A percentile compares a stretch with the other conserved stretches of the same genome.
These are phyloP conservation scores for Clavariopsis aquatica DNA, from an alignment of 495 filamentous ascomycete genomes.

Conservation along the genomic window DNA sequence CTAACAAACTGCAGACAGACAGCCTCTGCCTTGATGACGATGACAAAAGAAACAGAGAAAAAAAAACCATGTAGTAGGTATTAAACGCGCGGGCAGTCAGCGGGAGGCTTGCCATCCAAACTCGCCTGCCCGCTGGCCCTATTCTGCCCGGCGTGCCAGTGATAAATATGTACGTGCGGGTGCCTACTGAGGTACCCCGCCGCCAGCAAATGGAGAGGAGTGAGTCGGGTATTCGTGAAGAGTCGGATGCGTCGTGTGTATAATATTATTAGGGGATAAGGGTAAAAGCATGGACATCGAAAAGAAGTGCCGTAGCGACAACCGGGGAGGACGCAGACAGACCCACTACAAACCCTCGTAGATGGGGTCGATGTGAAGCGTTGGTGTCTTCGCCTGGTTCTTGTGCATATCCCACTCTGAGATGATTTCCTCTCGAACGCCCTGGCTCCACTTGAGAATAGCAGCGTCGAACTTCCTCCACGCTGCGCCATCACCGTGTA, in stretches of 20 bases:
- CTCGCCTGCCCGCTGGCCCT: not conserved
- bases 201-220: not conserved
- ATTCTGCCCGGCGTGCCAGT: not conserved
- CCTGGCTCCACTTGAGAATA: constrained; percentile 73
- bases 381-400: constrained; percentile 37
- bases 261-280: constrained; percentile 12
- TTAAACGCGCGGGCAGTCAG: too few relatives aligned
- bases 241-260: constrained; percentile 26
- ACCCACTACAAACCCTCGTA: constrained; percentile 15
- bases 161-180: not conserved
- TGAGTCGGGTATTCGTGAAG: constrained; percentile 11
- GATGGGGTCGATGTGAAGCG: constrained; percentile 34
- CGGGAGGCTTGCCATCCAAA: not conserved
- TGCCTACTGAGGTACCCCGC: not conserved
- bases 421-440: constrained; percentile 74
- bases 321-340: not conserved
- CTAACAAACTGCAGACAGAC: not conserved
- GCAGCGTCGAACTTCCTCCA: constrained; percentile 82
- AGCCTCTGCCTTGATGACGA: not conserved
- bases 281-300: constrained; percentile 20
- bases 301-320: constrained; percentile 6
- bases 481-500: constrained; percentile 64
- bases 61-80: too few relatives aligned
- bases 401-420: constrained; percentile 57
- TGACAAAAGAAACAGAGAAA: not conserved